Evolutionary conservation across 495 filamentous ascomycete species (phyloP), one percentile per base, ranked within the genome.

Genomic region (Chaetomium fimeti): DNA sequence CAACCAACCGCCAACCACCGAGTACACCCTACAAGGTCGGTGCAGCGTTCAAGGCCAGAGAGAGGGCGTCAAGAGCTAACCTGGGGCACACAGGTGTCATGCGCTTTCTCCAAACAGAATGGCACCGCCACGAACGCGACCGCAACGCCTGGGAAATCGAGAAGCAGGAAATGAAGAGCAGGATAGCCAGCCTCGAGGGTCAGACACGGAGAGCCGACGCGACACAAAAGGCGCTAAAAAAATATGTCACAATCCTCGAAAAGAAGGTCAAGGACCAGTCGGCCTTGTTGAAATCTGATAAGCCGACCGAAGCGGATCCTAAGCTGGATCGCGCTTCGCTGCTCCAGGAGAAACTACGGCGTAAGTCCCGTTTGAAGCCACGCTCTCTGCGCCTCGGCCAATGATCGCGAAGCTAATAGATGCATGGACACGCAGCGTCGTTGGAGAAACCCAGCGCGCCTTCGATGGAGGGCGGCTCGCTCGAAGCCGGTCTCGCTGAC

Each of bases 61-160:
- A 51, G 28, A 52, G 18, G 38, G n/a, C 51, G 5, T 55, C 29
- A 29, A 45, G 25, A 62, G 67, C 72, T 68, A 40, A 69, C 45
- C 15, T 25, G 15, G 45, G 40, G 29, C 25, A 27, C 51, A 42
- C 68, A 98, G 93, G 94, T 72, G 94, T 99, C 42, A 99, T 99
- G 94, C 92, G 94, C 75, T 98, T 98, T 76, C 87, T 99, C 40
- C 95, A 98, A 80, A 93, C 93, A 42, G 94, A 99, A 85, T 98
- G 94, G 94, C 95, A 99, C 76, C 88, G 91, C 67, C 93, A 98
- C 72, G 94, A 99, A 76, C 90, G 94, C 78, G 95, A 97, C 70
- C 89, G 95, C 69, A 99, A 99, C 76, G 89, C 91, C 24, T 99
- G 94, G 94, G 94, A 98, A 72, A 98, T 98, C 73, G 94, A 98